These are phyloP conservation scores for Mucor velutinosus DNA, from an alignment of 371 early-diverging fungal species.

Conservation along the genomic window DNA sequence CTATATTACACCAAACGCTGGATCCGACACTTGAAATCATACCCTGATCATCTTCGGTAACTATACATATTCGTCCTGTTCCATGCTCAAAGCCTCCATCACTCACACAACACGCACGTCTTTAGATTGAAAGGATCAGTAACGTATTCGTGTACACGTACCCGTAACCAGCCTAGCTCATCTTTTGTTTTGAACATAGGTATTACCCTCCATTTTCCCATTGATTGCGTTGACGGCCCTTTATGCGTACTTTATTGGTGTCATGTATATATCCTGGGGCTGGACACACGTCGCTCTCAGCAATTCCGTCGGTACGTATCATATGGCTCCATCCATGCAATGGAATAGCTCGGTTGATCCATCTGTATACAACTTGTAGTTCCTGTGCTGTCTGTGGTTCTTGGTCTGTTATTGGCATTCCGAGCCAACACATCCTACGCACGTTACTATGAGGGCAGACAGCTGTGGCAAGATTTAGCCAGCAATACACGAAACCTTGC, in stretches of 20 bases:
- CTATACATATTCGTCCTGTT: neutral
- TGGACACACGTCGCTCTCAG: slow-evolving; percentile 35
- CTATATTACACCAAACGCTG: slow-evolving; percentile 18
- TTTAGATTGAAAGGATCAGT: slow-evolving; percentile 38
- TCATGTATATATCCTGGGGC: slow-evolving; percentile 31
- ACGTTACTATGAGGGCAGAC: slow-evolving; percentile 77
- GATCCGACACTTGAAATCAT: slow-evolving; percentile 16
- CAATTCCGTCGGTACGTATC: slow-evolving; percentile 36
- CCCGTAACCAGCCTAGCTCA: neutral
- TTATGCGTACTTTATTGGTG: slow-evolving; percentile 34
- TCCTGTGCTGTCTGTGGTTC: slow-evolving; percentile 62
- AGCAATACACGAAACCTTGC: slow-evolving; percentile 64
- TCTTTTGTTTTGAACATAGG: slow-evolving; percentile 10
- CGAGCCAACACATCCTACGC: slow-evolving; percentile 82
- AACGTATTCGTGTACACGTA: slow-evolving; percentile 7
- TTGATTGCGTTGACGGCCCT: slow-evolving; percentile 28
- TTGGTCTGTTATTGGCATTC: slow-evolving; percentile 75
- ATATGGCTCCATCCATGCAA: neutral
- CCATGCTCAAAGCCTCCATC: neutral
- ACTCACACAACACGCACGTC: neutral
- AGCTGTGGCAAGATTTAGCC: slow-evolving; percentile 62
- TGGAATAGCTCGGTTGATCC: neutral
- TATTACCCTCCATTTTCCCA: slow-evolving; percentile 39
- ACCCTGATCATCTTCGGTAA: slow-evolving; percentile 38
- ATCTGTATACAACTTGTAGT: slow-evolving; percentile 22